Evolutionary conservation across 2,329 filamentous ascomycete genomes (phyloP), one percentile per base, ranked within the genome.

Genomic region (Curvularia hawaiiensis): DNA sequence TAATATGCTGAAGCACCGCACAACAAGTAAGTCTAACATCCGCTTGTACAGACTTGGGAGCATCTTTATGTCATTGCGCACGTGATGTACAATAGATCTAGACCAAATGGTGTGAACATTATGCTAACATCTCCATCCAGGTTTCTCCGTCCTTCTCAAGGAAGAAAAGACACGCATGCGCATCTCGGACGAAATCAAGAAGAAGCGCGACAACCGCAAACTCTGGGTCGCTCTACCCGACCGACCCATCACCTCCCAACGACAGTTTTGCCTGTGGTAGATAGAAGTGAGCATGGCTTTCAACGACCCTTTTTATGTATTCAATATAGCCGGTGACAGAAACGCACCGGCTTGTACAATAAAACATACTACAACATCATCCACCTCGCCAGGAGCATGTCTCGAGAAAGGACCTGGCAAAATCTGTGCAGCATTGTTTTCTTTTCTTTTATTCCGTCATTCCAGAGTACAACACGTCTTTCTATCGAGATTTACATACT

Each of bases 261-360:
- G 90, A 67, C 94, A 92, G 73, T 96, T 95, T 77, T 96, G 96
- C 78, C 87, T 90, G 60, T 99, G 94, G 94, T 98, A 88, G 40
- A 35, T 22, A 24, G 6, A 6, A 14, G 16, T 8, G 22, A 14
- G 12, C 4, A 43, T 35, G 12, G 10, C 12, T 31, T 46, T 14
- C 22, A 35, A 62, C 44, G 14, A 48, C 22, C 22, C 43, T 50
- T 43, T 51, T 14, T 30, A 40, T 53, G 39, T 52, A 52, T 50
- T 55, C 41, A 41, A 60, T 51, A 30, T 48, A 46, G 40, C 47
- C 30, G 39, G 22, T 14, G 16, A 24, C 50, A 24, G 28, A 18
- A 54, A 41, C 33, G 9, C 41, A 38, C 35, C 48, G 52, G 52
- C 52, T 46, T 64, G 60, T 64, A 62, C 52, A 62, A 65, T 63